Conservation (phyloP, 345 rosid species). For the Salix purpurea region DNA sequence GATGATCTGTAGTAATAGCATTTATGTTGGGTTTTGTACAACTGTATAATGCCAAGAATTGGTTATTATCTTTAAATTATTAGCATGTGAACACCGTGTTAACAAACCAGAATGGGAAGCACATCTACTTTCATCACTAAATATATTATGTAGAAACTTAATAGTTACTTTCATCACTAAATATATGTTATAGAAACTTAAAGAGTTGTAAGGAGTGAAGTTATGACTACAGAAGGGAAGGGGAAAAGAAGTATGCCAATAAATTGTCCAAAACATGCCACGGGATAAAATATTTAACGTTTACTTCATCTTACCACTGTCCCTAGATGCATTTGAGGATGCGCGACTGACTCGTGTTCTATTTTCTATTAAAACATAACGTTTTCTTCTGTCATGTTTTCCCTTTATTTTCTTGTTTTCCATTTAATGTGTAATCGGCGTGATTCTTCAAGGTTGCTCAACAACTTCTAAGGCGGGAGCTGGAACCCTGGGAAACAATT, state of each 20-base stretch:
- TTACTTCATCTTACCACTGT: background rate
- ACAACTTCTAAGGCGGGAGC: constrained; percentile 65
- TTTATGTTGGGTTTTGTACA: background rate
- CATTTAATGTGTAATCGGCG: background rate
- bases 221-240: background rate
- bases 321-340: background rate
- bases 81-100: background rate
- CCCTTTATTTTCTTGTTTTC: background rate
- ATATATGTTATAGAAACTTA: background rate
- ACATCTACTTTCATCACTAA: background rate
- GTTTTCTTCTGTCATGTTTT: background rate
- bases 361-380: background rate
- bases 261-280: background rate
- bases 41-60: background rate
- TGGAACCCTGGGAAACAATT: constrained; percentile 91
- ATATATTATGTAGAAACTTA: background rate
- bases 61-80: background rate
- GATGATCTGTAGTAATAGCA: background rate
- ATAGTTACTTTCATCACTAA: no score
- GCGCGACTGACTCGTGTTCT: background rate
- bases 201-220: background rate
- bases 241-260: background rate
- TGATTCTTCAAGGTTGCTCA: constrained; percentile 56
- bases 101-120: background rate
- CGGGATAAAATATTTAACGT: background rate